These are phyloP conservation scores for Usnea hakonensis DNA, from an alignment of 495 filamentous ascomycete genomes.

Conservation along the genomic window DNA sequence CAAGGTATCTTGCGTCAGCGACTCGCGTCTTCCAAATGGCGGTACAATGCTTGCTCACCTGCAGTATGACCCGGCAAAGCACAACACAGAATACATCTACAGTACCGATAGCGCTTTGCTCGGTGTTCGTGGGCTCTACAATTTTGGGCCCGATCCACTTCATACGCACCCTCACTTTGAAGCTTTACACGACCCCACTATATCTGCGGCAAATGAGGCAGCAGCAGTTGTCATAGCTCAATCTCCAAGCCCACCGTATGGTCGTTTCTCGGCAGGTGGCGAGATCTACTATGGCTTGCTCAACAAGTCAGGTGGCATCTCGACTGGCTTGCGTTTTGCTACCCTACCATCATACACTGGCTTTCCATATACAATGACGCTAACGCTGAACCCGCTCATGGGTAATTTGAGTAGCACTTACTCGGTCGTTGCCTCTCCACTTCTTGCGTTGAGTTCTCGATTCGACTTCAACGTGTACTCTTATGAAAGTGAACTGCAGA, in stretches of 20 bases:
- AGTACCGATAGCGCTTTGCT: slow-evolving; percentile 86
- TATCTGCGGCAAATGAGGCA: slow-evolving; percentile 13
- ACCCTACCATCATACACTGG: slow-evolving; percentile 82
- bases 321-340: slow-evolving; percentile 75
- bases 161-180: background rate
- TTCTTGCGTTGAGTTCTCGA: slow-evolving; percentile 75
- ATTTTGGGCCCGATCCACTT: slow-evolving; percentile 76
- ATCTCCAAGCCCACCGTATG: slow-evolving; percentile 44
- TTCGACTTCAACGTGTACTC: slow-evolving; percentile 98
- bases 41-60: slow-evolving; percentile 70
- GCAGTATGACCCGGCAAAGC: slow-evolving; percentile 83
- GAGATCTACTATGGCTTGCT: slow-evolving; percentile 91
- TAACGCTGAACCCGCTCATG: slow-evolving; percentile 87
- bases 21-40: slow-evolving; percentile 61
- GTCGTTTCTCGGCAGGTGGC: slow-evolving; percentile 72
- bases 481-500: slow-evolving; percentile 87
- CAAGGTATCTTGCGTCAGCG: slow-evolving; percentile 74
- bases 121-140: slow-evolving; percentile 83
- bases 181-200: slow-evolving; percentile 10
- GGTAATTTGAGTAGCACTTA: slow-evolving; percentile 86
- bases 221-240: slow-evolving; percentile 16
- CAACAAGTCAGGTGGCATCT: slow-evolving; percentile 82
- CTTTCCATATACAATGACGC: slow-evolving; percentile 84
- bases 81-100: slow-evolving; percentile 82
- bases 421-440: slow-evolving; percentile 72